Base-by-base conservation (phyloP, 495 filamentous ascomycete species). In the Cudoniella acicularis region DNA sequence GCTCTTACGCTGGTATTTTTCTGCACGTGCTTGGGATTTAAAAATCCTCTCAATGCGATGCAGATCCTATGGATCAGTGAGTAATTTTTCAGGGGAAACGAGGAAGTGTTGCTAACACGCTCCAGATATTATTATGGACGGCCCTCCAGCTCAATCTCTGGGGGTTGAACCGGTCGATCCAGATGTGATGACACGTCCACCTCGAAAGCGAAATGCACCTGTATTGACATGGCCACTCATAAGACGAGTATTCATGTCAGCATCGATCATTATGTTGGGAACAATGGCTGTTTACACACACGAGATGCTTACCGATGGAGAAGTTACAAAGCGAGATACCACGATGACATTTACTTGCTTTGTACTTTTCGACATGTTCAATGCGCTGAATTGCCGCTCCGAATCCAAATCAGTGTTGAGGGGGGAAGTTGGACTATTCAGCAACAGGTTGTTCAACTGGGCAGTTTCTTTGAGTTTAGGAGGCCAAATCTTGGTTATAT, bases 321-420 rank as follows among this genome's bases (percentile, higher is more conserved):
- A 84, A 48, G 87, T 97, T 52, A 96, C 85, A 10, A 90, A 88
- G 25, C 91, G 95, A 66, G 94, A 98, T 75, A 98, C 94, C 16
- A 98, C 94, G 57, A 96, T 97, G 91, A 98, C 94, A 1, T 98
- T 98, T 71, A 98, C 94, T 20, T 95, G 90, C 73, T 98, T 98
- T 67, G 94, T 98, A 21, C 79, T 98, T 23, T 98, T 96, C 70
- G 94, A 98, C 76, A 98, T 98, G 94, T 95, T 96, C 77, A 96
- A 97, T 70, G 94, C 94, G 0, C 78, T 98, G 13, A 87, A 91
- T 9, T 98, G 94, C 72, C 90, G 94, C 51, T 94, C 89, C 49
- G 93, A 97, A 70, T 81, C 79, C 62, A 98, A 98, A 67, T 92
- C 87, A 27, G 78, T 98, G 3, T 83, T 97, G 21, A 79, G 85